Evolutionary conservation across 768 basidiomycete genomes (phyloP).

Genomic region (Bullera alba): DNA sequence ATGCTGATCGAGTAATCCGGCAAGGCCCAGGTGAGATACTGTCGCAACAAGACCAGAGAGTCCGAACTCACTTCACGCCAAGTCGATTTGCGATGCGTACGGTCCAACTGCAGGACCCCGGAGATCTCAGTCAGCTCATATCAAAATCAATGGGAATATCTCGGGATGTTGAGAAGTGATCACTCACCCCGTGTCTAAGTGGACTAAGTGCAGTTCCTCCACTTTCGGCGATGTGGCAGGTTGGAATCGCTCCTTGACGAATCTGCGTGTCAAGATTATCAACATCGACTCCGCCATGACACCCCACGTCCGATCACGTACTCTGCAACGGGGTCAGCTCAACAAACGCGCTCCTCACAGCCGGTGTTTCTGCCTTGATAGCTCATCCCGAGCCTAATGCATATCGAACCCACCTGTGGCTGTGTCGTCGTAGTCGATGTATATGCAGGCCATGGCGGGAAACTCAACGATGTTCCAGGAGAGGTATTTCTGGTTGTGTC

Average conservation of each 20-base stretch:
- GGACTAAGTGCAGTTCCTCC: slow-evolving; percentile 23
- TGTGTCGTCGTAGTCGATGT: slow-evolving; percentile 27
- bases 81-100: slow-evolving; percentile 24
- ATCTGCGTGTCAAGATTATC: neutral
- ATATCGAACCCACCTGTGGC: slow-evolving; percentile 22
- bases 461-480: slow-evolving; percentile 29
- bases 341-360: neutral
- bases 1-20: slow-evolving; percentile 10
- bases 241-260: slow-evolving; percentile 28
- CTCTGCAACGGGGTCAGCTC: neutral
- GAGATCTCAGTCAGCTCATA: neutral
- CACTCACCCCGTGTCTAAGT: slow-evolving; percentile 19
- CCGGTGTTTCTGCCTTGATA: no score
- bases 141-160: neutral
- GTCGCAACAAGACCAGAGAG: neutral
- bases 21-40: neutral
- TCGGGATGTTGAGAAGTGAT: neutral
- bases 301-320: neutral
- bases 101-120: slow-evolving; percentile 18
- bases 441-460: slow-evolving; percentile 23
- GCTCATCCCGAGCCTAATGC: no score
- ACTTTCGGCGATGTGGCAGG: slow-evolving; percentile 27
- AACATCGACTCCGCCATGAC: neutral
- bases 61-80: slow-evolving; percentile 22
- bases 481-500: slow-evolving; percentile 18